Base-by-base conservation (phyloP, 352 stramenopile species). In the Pilasporangium apinafurcum region DNA sequence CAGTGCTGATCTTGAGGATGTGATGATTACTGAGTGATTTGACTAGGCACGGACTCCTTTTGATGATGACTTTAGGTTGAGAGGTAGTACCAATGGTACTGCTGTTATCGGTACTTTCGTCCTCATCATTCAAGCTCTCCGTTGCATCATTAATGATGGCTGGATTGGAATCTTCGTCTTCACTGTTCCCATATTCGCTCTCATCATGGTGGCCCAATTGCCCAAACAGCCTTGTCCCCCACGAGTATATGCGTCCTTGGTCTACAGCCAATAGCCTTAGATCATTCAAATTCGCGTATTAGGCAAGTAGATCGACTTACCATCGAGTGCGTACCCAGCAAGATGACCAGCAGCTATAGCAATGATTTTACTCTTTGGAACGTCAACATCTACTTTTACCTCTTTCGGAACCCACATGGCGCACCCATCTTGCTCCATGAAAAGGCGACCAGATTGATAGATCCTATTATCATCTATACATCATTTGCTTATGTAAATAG, bases 241-340 rank as follows among this genome's bases (percentile, higher is more conserved):
- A 92, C 3, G 77, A 65, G 35, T 65, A 86, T 8, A 85, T 26
- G 0, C 37, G 41, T 0, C 75, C 77, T 17, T 61, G 35, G 13
- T 70, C 72, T 75, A 24, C n/a, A 45, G 8, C 28, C 28, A 36
- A 49, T 12, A 31, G 4, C 28, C 6, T n/a, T 14, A 39, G 31
- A 21, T 9, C 14, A 8, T 13, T 36, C 18, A 25, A 14, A 30
- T 1, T 2, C 2, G 26, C 26, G 8, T 33, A 47, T 10, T 26
- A 28, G 10, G 5, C 31, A 17, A 6, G 28, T 16, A 18, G 18
- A 17, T 26, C 14, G 27, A 46, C 52, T 38, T 18, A 81, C 70
- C 59, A 28, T 86, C 64, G 8, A 91, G 43, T 8, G 68, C 73
- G 32, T 86, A 91, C 0, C 53, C 70, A 29, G 62, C 75, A 4